These are phyloP conservation scores for Aspergillus terreus DNA, from an alignment of 2,329 filamentous ascomycete species.

Conservation along the genomic window DNA sequence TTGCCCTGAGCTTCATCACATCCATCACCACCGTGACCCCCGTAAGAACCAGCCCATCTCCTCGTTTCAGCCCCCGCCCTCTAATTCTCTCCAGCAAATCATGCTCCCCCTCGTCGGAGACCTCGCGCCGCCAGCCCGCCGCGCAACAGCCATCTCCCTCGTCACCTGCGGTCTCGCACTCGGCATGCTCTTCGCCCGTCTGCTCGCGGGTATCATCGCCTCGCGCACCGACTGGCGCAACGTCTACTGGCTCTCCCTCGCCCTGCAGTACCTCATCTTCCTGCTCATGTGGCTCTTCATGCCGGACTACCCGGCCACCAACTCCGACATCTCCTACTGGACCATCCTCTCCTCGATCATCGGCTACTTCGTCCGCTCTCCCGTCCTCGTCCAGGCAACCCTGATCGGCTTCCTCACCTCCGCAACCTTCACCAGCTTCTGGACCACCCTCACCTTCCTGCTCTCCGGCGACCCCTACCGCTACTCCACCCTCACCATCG, in stretches of 20 bases:
- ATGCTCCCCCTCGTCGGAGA: slow-evolving; percentile 81
- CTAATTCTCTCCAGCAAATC: slow-evolving; percentile 44
- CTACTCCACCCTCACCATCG: slow-evolving; percentile 65
- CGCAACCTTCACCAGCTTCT: slow-evolving; percentile 63
- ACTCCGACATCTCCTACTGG: slow-evolving; percentile 63
- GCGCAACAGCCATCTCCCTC: slow-evolving; percentile 67
- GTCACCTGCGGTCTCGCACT: slow-evolving; percentile 72
- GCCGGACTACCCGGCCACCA: slow-evolving; percentile 76
- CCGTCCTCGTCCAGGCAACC: slow-evolving; percentile 66
- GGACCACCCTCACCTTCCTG: slow-evolving; percentile 77
- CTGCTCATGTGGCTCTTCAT: slow-evolving; percentile 66
- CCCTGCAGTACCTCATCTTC: slow-evolving; percentile 65
- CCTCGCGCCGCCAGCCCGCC: slow-evolving; percentile 65
- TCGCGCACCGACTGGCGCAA: slow-evolving; percentile 71
- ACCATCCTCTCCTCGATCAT: slow-evolving; percentile 63
- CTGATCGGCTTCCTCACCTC: slow-evolving; percentile 62
- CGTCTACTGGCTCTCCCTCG: slow-evolving; percentile 75
- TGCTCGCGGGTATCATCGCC: slow-evolving; percentile 71
- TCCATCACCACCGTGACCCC: slow-evolving; percentile 79
- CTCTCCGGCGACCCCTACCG: slow-evolving; percentile 66
- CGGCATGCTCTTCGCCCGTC: slow-evolving; percentile 70
- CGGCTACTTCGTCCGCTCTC: slow-evolving; percentile 60
- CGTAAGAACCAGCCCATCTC: slow-evolving; percentile 10
- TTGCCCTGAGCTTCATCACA: slow-evolving; percentile 67
- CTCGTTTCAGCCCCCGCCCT: background rate